phyloP scores from a whole-genome alignment of 2,329 filamentous ascomycete species.

The Alternaria hordeiaustralica region DNA sequence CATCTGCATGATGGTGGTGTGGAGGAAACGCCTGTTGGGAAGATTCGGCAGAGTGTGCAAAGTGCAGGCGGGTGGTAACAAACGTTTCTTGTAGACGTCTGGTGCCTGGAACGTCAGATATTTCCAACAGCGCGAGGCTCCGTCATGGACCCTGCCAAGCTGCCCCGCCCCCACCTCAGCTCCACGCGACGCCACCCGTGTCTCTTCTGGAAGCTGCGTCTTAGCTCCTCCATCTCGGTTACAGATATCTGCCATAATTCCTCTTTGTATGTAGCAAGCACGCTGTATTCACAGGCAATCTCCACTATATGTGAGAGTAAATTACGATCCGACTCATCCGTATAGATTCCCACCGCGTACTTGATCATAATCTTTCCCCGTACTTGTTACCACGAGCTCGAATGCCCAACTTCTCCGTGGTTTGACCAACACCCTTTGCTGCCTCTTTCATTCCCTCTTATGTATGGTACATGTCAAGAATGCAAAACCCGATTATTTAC shows the following conservation, averaged over 20 bases:
- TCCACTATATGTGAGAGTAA: not conserved
- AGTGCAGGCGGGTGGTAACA: not conserved
- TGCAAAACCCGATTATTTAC: not conserved
- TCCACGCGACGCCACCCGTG: not conserved
- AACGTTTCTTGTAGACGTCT: slow-evolving; percentile 2
- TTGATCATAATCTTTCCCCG: not conserved
- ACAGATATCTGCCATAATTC: not conserved
- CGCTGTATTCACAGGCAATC: not conserved
- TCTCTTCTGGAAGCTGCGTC: not conserved
- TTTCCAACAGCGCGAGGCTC: slow-evolving; percentile 18
- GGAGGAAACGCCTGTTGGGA: too few relatives aligned
- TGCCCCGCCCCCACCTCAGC: slow-evolving; percentile 32
- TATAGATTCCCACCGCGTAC: not conserved
- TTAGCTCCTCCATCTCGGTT: not conserved
- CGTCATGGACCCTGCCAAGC: slow-evolving; percentile 26
- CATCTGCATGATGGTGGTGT: slow-evolving; percentile 40
- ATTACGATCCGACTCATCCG: not conserved
- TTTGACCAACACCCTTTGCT: not conserved
- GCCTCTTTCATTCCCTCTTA: not conserved
- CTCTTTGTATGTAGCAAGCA: not conserved
- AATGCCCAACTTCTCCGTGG: not conserved
- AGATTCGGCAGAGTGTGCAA: slow-evolving; percentile 30
- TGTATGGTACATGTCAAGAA: not conserved
- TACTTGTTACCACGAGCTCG: not conserved
- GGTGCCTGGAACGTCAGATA: slow-evolving; percentile 21